Evolutionary conservation across 768 basidiomycete genomes (phyloP), one percentile per base, ranked within the genome.

Genomic region (Terana coerulea): DNA sequence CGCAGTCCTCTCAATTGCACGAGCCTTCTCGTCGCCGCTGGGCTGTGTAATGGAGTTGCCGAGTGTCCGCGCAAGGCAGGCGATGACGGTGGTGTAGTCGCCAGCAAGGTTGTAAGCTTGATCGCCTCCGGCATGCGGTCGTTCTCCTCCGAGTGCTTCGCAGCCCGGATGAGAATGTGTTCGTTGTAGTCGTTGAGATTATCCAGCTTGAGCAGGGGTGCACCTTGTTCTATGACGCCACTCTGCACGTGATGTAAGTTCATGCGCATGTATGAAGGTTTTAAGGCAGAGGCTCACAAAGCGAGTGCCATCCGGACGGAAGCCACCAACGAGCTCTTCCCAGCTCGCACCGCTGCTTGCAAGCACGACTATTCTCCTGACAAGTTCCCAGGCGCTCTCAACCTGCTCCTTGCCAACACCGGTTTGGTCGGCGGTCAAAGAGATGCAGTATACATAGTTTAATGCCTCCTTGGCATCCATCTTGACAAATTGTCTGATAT

Each of bases 71-170:
- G 92, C 91, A 30, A 98, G 85, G 47, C 90, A 91, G 6, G 83
- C 76, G 35, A 98, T 81, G 49, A 98, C 95, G 22, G 90, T 91
- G 12, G 79, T 71, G 64, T 94, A 93, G 56, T 95, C 89, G 29
- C 91, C 90, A 1, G 95, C 95, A 31, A 98, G 82, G 69, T 98
- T 95, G 72, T 93, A 98, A 99, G 73, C 64, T 94, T 92, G 72
- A 98, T 93, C 2, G 94, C 93, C 65, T 98, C 93, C 1, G 86
- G 77, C 33, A 90, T 76, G 28, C 89, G 86, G 61, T 91, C 85
- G 61, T 93, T 93, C 48, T 87, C 79, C 62, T 91, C 84, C 1
- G 88, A 87, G 56, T 90, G 78, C 26, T 78, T 78, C 0, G 95
- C 95, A 0, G 95, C 91, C 5, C 81, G 81, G 53, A 86, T 72